Evolutionary conservation across 371 early-diverging fungal genomes (phyloP), one percentile per base, ranked within the genome.

Genomic region (Syncephalis fuscata): DNA sequence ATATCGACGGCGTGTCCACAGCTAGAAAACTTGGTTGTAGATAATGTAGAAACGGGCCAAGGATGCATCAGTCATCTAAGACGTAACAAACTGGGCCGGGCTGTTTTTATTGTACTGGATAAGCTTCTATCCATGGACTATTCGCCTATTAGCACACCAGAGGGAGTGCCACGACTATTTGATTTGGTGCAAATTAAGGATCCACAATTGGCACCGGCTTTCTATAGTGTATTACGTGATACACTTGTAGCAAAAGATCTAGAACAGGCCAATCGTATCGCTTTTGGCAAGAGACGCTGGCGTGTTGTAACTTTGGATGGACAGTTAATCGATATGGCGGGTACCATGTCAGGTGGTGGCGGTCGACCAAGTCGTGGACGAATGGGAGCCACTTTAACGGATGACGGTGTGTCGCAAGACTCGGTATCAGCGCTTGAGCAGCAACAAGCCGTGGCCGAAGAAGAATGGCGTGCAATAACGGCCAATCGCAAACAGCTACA

Each of bases 311-410:
- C 98, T 1, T 57, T 98, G 48, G 89, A 87, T 49, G 99, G 99
- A 2, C 80, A 94, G 52, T 56, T 99, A 41, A 90, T 99, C 53
- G 99, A 99, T 49, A 78, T 74, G 25, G 82, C 88, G 0, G 99
- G 99, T 56, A 84, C 98, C 5, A 95, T 99, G 96, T 81, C 84
- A 16, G 98, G 99, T 56, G 98, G 98, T 53, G 92, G 91, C 16
- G 82, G 72, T 22, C 65, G 64, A 26, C 70, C 65, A 2, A 60
- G 57, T 26, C 78, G 73, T 15, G 93, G 94, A 11, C 88, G 82
- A 17, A 93, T 92, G 94, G 74, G 80, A 60, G 82, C 84, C 7
- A 75, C 65, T 16, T 80, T 82, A 44, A 66, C 64, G 16, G 62
- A 63, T 3, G 71, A 77, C 11, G 78, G 61, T 32, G 74, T 71